Conservation (phyloP, 2,329 filamentous ascomycete genomes). For the Verticillium longisporum region DNA sequence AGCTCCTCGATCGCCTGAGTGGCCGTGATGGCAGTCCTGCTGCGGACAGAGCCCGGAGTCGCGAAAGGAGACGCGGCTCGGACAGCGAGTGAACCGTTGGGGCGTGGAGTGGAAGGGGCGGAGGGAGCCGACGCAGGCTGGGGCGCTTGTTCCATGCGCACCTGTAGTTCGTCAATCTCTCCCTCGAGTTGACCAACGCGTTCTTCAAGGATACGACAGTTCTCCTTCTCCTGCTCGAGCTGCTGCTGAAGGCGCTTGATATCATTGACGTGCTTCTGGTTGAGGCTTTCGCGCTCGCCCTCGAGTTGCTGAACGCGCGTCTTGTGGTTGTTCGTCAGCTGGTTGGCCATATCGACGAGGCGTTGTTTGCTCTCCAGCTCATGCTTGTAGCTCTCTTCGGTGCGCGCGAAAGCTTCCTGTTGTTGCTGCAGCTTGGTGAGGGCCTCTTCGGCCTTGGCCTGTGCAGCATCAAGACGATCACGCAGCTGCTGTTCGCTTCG, state of each 20-base stretch:
- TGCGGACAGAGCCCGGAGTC: slow-evolving; percentile 51
- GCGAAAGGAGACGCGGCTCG: slow-evolving; percentile 55
- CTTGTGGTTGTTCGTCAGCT: slow-evolving; percentile 66
- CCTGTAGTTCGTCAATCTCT: slow-evolving; percentile 47
- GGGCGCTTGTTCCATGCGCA: slow-evolving; percentile 34
- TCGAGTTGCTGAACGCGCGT: slow-evolving; percentile 66
- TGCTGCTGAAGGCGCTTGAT: slow-evolving; percentile 49
- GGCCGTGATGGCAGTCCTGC: slow-evolving; percentile 49
- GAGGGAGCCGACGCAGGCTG: slow-evolving; percentile 26
- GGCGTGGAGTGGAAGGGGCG: slow-evolving; percentile 52
- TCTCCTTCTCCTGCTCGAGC: slow-evolving; percentile 47
- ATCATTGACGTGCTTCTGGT: slow-evolving; percentile 59
- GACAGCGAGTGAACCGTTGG: slow-evolving; percentile 46
- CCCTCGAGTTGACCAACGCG: slow-evolving; percentile 42
- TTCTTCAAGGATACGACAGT: slow-evolving; percentile 37
- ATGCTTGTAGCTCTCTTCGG: slow-evolving; percentile 77
- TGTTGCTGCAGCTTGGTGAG: slow-evolving; percentile 77
- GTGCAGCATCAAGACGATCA: slow-evolving; percentile 73
- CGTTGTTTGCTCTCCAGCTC: slow-evolving; percentile 77
- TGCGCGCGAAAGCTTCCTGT: slow-evolving; percentile 72
- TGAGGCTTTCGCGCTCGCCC: slow-evolving; percentile 49
- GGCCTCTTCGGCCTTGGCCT: slow-evolving; percentile 80
- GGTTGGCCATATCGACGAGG: slow-evolving; percentile 74
- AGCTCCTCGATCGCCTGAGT: slow-evolving; percentile 59
- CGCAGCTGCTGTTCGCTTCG: slow-evolving; percentile 76